Percentiles rank a stretch among this genome's conserved stretches.
Evolutionary conservation across 2,329 filamentous ascomycete species (phyloP).

Genomic region (Phyllosticta paracitricarpa): DNA sequence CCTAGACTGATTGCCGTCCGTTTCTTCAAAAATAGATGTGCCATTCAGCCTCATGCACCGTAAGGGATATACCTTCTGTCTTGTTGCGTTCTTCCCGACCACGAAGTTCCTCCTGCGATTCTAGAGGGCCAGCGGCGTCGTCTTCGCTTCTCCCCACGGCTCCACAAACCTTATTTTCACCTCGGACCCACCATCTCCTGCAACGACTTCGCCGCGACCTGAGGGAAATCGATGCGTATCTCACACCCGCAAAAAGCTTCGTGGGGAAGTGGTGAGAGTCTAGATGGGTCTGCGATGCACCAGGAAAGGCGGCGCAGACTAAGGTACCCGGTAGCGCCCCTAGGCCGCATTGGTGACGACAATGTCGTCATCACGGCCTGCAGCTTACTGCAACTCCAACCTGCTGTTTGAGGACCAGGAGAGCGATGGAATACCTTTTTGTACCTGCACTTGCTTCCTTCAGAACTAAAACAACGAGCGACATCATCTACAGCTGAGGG

Average conservation of each 20-base stretch:
- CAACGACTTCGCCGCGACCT: not conserved
- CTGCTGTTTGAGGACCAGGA: not conserved
- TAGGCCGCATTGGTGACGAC: not conserved
- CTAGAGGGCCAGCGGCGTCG: not conserved
- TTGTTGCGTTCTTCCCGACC: too few relatives aligned
- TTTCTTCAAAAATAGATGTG: too few relatives aligned
- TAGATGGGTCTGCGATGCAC: not conserved
- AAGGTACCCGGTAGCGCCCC: not conserved
- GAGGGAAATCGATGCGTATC: not conserved
- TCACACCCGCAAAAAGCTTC: not conserved
- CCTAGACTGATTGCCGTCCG: too few relatives aligned
- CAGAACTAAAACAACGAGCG: not conserved
- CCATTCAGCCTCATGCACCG: too few relatives aligned
- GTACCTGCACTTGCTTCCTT: not conserved
- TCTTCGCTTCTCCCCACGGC: not conserved
- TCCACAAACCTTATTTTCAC: not conserved
- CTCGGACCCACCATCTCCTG: not conserved
- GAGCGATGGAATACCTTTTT: not conserved
- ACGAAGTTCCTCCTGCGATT: too few relatives aligned
- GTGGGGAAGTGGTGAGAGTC: not conserved
- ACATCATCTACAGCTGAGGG: not conserved
- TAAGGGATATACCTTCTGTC: too few relatives aligned
- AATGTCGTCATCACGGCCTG: not conserved
- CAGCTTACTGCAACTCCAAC: not conserved
- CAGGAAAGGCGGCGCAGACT: not conserved